Conservation (phyloP, 2,329 filamentous ascomycete species). For the Penicillium sp. region DNA sequence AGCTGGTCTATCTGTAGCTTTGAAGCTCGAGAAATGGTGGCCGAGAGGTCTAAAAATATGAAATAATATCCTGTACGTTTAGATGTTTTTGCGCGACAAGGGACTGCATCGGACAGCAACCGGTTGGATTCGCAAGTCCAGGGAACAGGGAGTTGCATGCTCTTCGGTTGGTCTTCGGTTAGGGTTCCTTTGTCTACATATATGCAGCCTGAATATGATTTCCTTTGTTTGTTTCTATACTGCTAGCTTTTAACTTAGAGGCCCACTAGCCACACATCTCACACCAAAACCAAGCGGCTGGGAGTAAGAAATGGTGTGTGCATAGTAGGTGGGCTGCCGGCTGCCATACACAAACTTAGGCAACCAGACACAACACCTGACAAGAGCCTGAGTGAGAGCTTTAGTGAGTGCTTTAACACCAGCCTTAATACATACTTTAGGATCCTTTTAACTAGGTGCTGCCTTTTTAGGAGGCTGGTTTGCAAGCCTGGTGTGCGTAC, state of each 20-base stretch:
- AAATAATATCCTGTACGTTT: slow-evolving; percentile 49
- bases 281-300: no score
- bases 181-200: slow-evolving; percentile 28
- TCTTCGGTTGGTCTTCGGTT: slow-evolving; percentile 29
- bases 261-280: no score
- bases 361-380: no score
- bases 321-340: no score
- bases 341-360: background rate
- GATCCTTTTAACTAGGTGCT: no score
- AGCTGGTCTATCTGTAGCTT: slow-evolving; percentile 34
- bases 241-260: background rate
- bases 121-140: slow-evolving; percentile 17
- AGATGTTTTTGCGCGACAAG: slow-evolving; percentile 42
- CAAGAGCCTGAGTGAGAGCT: no score
- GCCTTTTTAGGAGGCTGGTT: no score
- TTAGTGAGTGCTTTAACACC: no score
- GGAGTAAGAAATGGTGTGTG: no score
- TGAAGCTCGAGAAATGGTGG: slow-evolving; percentile 29
- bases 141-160: slow-evolving; percentile 23
- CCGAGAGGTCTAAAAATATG: slow-evolving; percentile 37
- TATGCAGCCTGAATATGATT: slow-evolving; percentile 39
- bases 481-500: no score
- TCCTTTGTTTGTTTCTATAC: slow-evolving; percentile 36
- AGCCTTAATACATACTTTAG: no score
- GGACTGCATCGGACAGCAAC: slow-evolving; percentile 34